Base-by-base conservation (phyloP, 192 early-diverging fungal species). In the Coemansia sp. region DNA sequence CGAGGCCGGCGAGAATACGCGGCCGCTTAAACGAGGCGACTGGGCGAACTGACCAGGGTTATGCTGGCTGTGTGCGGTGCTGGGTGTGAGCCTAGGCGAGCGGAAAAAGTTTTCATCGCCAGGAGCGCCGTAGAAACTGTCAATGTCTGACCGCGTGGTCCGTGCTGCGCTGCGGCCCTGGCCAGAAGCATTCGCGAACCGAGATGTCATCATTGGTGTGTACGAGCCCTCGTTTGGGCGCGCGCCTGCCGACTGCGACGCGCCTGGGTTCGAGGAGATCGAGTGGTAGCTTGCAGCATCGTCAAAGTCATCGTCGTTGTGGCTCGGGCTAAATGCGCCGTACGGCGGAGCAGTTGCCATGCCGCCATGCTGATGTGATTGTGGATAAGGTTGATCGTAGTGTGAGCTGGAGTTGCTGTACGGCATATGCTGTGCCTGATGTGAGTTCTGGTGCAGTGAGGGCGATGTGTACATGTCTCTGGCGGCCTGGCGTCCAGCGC, bases 211-310 rank as follows among this genome's bases (percentile, higher is more conserved):
- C 45, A 64, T 59, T 14, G 67, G 69, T n/a, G 64, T 35, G 32
- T 68, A 71, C 18, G 50, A 27, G 5, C 42, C 29, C 42, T 64
- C 57, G 35, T 43, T 61, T 5, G 55, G 27, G 35, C 55, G 48
- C 11, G 59, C n/a, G 14, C 57, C 27, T 12, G 60, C 51, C 10
- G 63, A 31, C n/a, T 56, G 51, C n/a, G 56, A n/a, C 46, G 58
- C 45, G 27, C 62, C 73, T 1, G 65, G 71, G 56, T 66, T 72
- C 5, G 79, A 81, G 18, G 73, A 69, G 16, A 58, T 76, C 35
- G 79, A 81, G 48, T 81, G 79, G 67, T 81, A 81, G 73, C 79
- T 81, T 24, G 73, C 73, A 30, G 79, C 69, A 54, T 81, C 79
- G 45, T 81, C 79, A 67, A 77, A 72, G 54, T 80, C 72, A 56